Base-by-base conservation (phyloP, 2,329 filamentous ascomycete genomes). In the Trichoderma polysporum region DNA sequence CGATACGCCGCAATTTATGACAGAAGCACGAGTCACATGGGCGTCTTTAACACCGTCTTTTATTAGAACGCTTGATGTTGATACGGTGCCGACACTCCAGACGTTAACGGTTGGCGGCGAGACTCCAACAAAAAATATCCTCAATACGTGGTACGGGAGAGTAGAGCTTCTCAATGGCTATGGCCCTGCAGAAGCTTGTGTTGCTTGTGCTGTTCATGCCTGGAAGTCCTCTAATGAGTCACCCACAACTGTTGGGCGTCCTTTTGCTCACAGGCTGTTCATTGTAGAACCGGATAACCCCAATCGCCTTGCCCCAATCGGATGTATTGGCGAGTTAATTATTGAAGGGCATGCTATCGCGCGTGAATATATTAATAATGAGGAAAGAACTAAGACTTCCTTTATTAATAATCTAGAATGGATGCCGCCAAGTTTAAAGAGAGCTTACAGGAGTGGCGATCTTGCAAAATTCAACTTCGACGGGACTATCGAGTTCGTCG, bases 321-420 rank as follows among this genome's bases (percentile, higher is more conserved):
- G 69, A 19, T 60, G 58, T 13, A 41, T 71, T 2, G 72, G 71
- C 7, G 72, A 73, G 37, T 61, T 73, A 2, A 27, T 73, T 4
- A 68, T 73, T 41, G 69, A 73, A 39, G 71, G 70, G 2, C 68
- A 63, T 25, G 66, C 67, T 2, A 68, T 73, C 13, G 69, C 72
- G 3, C 66, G 71, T 8, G 70, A 69, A 9, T 70, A 70, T 50
- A 54, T 70, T 37, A 61, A 50, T 35, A 62, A 37, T 12, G 63
- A 41, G 8, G 67, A 70, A 2, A 69, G 68, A 2, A 67, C 70
- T 12, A 67, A 67, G 12, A 39, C 41, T 15, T 52, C 63, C 17
- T 68, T 56, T 45, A 2, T 66, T 17, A 6, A 56, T 17, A 39
- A 47, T 5, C 45, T 66, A 3, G 47, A 66, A 15, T 68, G 66